Evolutionary conservation across 2,329 filamentous ascomycete genomes (phyloP), one percentile per base, ranked within the genome.

Genomic region (Fusarium burgessii): DNA sequence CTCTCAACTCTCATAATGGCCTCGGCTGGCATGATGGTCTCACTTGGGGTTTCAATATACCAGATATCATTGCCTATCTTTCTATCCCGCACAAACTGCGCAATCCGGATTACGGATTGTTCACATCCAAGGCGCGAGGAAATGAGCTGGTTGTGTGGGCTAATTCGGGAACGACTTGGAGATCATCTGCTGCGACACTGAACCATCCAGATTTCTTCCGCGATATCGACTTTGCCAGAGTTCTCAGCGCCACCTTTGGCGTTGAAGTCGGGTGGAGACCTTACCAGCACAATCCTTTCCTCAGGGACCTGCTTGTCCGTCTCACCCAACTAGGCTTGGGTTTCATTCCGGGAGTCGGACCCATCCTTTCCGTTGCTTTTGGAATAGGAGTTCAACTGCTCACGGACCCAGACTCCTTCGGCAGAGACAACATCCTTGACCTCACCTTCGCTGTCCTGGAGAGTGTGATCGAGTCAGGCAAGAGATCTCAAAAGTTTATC

Each of bases 191-290:
- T 7, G 3, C 11, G 5, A 11, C 7, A 3, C 3, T 25, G 0
- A 17, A 33, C 3, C 55, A 50, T 18, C 7, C 3, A 0, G 0
- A 18, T 5, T 67, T 67, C 33, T 13, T 62, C n/a, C 63, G 63
- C 3, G 45, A 68, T 35, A 68, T 68, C 18, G 65, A 68, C 3
- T 35, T 68, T 2, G 62, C 65, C 17, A 5, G 5, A 1, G 29
- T 68, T 2, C 13, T 68, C n/a, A 57, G 63, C 25, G 63, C 65
- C 1, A 68, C 57, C 0, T 68, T 68, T 43, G 62, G 41, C 2
- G 63, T 68, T 1, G 57, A 68, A 0, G 23, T 68, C 2, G 65
- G 65, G 0, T 68, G 65, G 65, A 17, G 65, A 18, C 64, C 64
- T 2, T 67, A 51, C 8, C 33, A 67, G 23, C 35, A 47, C 9